phyloP scores from a whole-genome alignment of 1,284 basidiomycete species.

The Ustilago cynodontis region DNA sequence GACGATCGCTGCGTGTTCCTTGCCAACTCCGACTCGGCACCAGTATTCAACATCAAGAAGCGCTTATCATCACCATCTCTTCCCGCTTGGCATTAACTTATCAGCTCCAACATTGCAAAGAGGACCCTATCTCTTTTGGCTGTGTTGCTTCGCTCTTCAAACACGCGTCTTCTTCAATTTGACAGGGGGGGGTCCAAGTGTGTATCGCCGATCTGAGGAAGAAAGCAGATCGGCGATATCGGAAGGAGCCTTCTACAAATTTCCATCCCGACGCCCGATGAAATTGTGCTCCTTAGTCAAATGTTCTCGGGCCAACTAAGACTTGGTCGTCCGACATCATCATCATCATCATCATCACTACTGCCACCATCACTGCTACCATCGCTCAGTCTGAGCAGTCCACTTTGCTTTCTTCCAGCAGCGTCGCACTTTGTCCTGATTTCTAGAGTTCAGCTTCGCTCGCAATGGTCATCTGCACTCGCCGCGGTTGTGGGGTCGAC shows the following conservation, averaged over 20 bases:
- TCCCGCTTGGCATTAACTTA: too few species aligned
- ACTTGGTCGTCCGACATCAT: constrained; percentile 35
- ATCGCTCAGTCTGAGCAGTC: not conserved
- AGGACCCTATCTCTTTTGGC: not conserved
- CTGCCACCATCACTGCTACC: constrained; percentile 13
- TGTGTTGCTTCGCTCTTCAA: not conserved
- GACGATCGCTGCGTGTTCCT: constrained; percentile 17
- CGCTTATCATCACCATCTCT: constrained; percentile 3
- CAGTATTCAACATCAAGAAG: not conserved
- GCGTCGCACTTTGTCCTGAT: not conserved
- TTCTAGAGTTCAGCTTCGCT: not conserved
- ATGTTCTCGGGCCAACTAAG: not conserved
- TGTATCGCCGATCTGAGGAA: constrained; percentile 12
- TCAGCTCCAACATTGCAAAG: too few species aligned
- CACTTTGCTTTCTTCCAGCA: not conserved
- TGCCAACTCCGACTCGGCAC: constrained; percentile 34
- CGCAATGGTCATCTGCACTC: constrained; percentile 64
- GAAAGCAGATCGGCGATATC: constrained; percentile 20
- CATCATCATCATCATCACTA: not conserved
- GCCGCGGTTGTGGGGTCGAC: constrained; percentile 65
- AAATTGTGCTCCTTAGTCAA: constrained; percentile 9
- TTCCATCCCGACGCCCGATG: constrained; percentile 33
- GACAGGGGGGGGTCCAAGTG: not conserved
- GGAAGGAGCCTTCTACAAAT: constrained; percentile 27
- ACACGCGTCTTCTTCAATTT: constrained; percentile 7